Percentiles rank a stretch among this genome's conserved stretches.
These are phyloP conservation scores for Neofusicoccum sp. DNA, from an alignment of 2,329 filamentous ascomycete species.

Conservation along the genomic window DNA sequence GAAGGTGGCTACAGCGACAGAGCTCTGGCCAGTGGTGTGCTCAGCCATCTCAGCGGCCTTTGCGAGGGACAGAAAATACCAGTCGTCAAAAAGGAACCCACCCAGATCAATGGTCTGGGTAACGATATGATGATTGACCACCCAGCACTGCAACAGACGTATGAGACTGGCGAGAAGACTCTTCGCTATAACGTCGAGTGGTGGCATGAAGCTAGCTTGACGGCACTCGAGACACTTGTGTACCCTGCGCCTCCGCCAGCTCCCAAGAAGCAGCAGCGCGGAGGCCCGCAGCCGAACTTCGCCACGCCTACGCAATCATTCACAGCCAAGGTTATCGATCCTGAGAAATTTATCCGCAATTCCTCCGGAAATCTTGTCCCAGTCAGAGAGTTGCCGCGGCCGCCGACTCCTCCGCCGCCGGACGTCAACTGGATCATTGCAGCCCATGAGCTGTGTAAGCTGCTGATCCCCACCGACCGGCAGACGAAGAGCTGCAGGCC, in stretches of 20 bases:
- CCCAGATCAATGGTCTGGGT: constrained; percentile 46
- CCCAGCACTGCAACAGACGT: background rate
- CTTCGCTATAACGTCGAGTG: constrained; percentile 41
- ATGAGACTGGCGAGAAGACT: constrained; percentile 27
- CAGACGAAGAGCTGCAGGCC: constrained; percentile 73
- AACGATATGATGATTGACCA: constrained; percentile 53
- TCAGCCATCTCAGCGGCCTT: constrained; percentile 87
- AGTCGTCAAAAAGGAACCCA: background rate
- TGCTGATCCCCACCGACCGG: constrained; percentile 74
- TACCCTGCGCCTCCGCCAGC: constrained; percentile 35
- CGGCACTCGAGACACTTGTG: constrained; percentile 34
- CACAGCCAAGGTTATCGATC: constrained; percentile 71
- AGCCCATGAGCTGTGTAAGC: constrained; percentile 76
- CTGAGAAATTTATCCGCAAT: constrained; percentile 61
- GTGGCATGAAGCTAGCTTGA: constrained; percentile 41
- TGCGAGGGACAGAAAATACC: constrained; percentile 51
- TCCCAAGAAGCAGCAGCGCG: constrained; percentile 62
- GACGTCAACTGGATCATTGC: constrained; percentile 84
- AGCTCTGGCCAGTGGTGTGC: constrained; percentile 79
- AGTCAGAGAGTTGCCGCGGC: constrained; percentile 32
- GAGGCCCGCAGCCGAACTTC: constrained; percentile 66
- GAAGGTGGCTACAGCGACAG: constrained; percentile 96
- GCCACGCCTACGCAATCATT: constrained; percentile 87
- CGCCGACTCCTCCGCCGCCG: constrained; percentile 67
- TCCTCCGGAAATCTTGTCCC: constrained; percentile 52